Percentiles rank a stretch among this genome's conserved stretches.
These are phyloP conservation scores for Globisporangium parvum DNA, from an alignment of 352 stramenopile genomes.

Conservation along the genomic window DNA sequence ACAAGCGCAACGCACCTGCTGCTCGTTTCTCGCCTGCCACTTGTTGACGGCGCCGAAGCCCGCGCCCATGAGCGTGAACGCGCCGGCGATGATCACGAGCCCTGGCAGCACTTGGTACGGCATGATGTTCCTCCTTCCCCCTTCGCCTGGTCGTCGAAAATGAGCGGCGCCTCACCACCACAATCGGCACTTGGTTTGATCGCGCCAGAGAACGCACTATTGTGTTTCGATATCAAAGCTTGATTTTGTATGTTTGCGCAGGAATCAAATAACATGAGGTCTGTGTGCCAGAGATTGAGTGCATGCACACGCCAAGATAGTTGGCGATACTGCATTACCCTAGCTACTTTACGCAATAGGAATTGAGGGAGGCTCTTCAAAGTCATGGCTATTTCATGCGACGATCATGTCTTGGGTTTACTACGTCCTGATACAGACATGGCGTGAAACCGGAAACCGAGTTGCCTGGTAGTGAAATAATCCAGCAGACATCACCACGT, in stretches of 20 bases:
- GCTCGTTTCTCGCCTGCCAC: conserved; percentile 53
- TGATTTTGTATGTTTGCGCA: not conserved
- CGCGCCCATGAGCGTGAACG: conserved; percentile 76
- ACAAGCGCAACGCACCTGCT: conserved; percentile 45
- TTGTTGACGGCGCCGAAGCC: conserved; percentile 74
- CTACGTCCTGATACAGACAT: not conserved
- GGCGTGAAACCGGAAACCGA: not conserved
- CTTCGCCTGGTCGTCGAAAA: conserved; percentile 3
- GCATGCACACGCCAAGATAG: no score
- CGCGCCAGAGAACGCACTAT: not conserved
- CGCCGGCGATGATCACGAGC: conserved; percentile 65
- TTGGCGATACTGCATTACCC: no score
- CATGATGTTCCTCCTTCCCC: conserved; percentile 30
- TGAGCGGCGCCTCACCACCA: conserved; percentile 13
- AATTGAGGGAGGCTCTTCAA: no score
- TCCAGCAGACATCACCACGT: not conserved
- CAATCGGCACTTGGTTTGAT: not conserved
- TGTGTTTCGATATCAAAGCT: not conserved
- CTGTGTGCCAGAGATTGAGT: not conserved
- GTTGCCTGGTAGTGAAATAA: not conserved
- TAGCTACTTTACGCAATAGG: no score
- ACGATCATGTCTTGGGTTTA: not conserved
- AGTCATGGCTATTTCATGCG: not conserved
- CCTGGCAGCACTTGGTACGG: conserved; percentile 83
- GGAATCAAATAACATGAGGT: not conserved